These are phyloP conservation scores for Daldinia eschscholtzii DNA, from an alignment of 2,329 filamentous ascomycete species.

Conservation along the genomic window DNA sequence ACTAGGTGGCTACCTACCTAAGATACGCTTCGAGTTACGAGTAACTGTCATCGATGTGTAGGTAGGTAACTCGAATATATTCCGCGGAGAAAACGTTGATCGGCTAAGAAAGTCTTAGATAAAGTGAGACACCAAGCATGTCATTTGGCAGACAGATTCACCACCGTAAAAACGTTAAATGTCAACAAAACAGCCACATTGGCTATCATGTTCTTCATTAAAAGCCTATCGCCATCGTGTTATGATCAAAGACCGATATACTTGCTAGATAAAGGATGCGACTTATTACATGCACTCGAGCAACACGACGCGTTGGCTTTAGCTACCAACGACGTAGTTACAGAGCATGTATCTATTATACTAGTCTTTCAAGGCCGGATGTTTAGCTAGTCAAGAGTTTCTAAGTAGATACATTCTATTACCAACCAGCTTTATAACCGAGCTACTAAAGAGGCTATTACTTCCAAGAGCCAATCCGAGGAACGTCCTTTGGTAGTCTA, in stretches of 20 bases:
- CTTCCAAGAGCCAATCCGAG: too few species aligned
- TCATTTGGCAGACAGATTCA: not conserved
- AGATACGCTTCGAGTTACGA: not conserved
- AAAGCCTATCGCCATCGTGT: not conserved
- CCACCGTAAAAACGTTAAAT: not conserved
- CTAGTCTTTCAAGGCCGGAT: too few species aligned
- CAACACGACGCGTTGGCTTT: too few species aligned
- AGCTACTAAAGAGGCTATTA: too few species aligned
- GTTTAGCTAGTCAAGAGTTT: too few species aligned
- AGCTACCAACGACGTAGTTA: too few species aligned
- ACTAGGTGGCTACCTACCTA: not conserved
- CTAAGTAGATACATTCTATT: too few species aligned
- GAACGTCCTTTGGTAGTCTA: too few species aligned
- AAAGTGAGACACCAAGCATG: not conserved
- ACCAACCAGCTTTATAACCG: too few species aligned
- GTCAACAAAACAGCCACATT: not conserved
- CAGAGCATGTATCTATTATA: too few species aligned
- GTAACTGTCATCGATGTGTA: not conserved
- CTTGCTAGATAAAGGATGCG: not conserved
- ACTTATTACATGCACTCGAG: too few species aligned
- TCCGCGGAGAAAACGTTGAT: slow-evolving; percentile 4
- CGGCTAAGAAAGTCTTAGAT: not conserved
- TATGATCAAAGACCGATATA: not conserved
- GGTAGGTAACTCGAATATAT: too few species aligned
- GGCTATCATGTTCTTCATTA: not conserved